Percentiles rank a stretch among this genome's conserved stretches.
phyloP scores from a whole-genome alignment of 2,329 filamentous ascomycete species.

The Penicillium sp. region DNA sequence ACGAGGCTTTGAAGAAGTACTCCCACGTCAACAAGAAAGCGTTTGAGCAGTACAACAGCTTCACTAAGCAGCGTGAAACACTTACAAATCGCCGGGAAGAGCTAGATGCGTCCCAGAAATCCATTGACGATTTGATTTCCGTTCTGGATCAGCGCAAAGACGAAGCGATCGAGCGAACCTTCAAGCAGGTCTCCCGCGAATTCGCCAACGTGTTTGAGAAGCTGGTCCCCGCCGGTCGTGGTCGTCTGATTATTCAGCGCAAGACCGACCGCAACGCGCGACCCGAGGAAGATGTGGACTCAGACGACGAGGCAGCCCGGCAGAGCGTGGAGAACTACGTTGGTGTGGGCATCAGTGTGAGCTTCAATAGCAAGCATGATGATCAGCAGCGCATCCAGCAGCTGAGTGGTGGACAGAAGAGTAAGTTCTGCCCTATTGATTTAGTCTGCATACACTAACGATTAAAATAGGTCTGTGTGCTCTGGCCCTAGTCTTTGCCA shows the following conservation, averaged over 20 bases:
- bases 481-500: constrained; percentile 97
- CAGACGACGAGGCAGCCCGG: constrained; percentile 63
- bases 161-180: constrained; percentile 95
- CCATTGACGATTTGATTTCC: constrained; percentile 88
- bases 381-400: constrained; percentile 98
- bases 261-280: constrained; percentile 70
- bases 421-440: constrained; percentile 54
- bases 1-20: constrained; percentile 92
- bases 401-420: constrained; percentile 95
- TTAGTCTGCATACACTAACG: constrained; percentile 11
- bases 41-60: constrained; percentile 98
- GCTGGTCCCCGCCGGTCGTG: constrained; percentile 89
- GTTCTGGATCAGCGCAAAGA: constrained; percentile 95
- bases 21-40: constrained; percentile 99
- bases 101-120: constrained; percentile 79
- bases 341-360: constrained; percentile 94
- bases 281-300: constrained; percentile 66
- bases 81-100: constrained; percentile 82
- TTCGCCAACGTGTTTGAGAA: constrained; percentile 93
- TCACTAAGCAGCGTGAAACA: constrained; percentile 86
- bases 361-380: constrained; percentile 97
- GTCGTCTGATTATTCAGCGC: constrained; percentile 87
- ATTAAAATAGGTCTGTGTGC: constrained; percentile 75
- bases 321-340: constrained; percentile 86
- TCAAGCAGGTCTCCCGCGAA: constrained; percentile 94